These are phyloP conservation scores for Mastigamoeba balamuthi DNA, from an alignment of 78 protist genomes.

Conservation along the genomic window DNA sequence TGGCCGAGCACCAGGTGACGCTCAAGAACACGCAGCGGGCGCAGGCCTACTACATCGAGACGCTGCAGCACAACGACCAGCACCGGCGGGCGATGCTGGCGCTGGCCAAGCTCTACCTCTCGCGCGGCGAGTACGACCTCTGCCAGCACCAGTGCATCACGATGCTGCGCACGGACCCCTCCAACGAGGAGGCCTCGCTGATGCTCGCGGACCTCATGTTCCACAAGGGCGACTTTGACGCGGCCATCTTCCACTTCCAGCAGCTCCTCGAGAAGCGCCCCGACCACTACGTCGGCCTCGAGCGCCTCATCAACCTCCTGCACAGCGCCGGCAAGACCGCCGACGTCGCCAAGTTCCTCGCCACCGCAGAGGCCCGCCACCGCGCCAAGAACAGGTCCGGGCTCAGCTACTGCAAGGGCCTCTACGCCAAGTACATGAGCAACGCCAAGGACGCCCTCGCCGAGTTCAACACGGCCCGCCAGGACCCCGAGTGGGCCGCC, in stretches of 20 bases:
- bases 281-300: conserved; percentile 35
- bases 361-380: too few species aligned
- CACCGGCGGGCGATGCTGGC: conserved; percentile 15
- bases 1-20: conserved; percentile 15
- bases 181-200: conserved; percentile 46
- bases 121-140: conserved; percentile 26
- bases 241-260: conserved; percentile 34
- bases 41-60: conserved; percentile 11
- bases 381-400: too few species aligned
- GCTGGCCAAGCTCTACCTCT: conserved; percentile 32
- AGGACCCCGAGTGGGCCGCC: conserved; percentile 34
- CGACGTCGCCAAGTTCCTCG: too few species aligned
- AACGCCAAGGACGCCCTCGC: conserved; percentile 21
- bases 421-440: background rate
- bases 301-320: conserved; percentile 27
- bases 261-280: conserved; percentile 45
- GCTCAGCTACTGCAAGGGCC: background rate
- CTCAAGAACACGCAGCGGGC: conserved; percentile 2
- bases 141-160: conserved; percentile 17
- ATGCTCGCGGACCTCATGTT: conserved; percentile 62
- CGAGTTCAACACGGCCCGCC: conserved; percentile 31
- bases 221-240: conserved; percentile 16
- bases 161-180: conserved; percentile 26
- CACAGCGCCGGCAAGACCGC: conserved; percentile 49
- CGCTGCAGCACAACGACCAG: conserved; percentile 19